Evolutionary conservation across 2,329 filamentous ascomycete species (phyloP).

Genomic region (Fusarium transvaalense): DNA sequence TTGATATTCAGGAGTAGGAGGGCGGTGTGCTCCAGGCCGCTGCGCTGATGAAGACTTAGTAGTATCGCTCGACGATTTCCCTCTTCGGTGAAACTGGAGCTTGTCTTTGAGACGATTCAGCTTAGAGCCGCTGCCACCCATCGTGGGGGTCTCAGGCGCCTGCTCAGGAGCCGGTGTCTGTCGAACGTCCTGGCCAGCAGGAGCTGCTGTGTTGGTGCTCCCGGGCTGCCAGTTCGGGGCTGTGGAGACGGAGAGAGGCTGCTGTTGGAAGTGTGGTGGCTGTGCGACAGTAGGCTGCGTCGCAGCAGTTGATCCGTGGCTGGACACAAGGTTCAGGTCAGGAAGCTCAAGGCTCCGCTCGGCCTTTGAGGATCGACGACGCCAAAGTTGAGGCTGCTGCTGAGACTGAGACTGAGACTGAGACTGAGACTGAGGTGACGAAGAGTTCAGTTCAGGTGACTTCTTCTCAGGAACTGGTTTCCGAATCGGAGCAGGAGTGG

Average conservation of each 20-base stretch:
- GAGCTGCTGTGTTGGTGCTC: constrained; percentile 20
- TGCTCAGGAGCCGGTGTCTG: constrained; percentile 29
- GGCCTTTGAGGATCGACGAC: constrained; percentile 63
- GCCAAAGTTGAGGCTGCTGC: constrained; percentile 58
- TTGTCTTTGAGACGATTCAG: constrained; percentile 50
- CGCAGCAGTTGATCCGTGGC: constrained; percentile 64
- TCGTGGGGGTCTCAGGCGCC: constrained; percentile 43
- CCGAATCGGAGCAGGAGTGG: constrained; percentile 37
- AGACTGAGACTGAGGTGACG: constrained; percentile 43
- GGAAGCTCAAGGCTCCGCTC: constrained; percentile 62
- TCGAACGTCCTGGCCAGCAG: constrained; percentile 27
- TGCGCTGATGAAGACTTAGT: constrained; percentile 38
- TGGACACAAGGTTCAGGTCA: constrained; percentile 62
- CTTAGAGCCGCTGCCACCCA: constrained; percentile 54
- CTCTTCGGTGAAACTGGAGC: constrained; percentile 46
- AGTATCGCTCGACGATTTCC: constrained; percentile 43
- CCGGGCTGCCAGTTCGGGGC: constrained; percentile 33
- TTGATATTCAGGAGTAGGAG: constrained; percentile 64
- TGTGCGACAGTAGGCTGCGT: constrained; percentile 34
- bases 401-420: constrained; percentile 38
- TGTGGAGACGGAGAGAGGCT: constrained; percentile 32
- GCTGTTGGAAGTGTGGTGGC: constrained; percentile 34
- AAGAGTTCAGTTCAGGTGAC: constrained; percentile 36
- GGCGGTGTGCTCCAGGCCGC: constrained; percentile 51
- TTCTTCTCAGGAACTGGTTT: constrained; percentile 26